Evolutionary conservation across 768 basidiomycete species (phyloP).

Genomic region (Imleria badia): DNA sequence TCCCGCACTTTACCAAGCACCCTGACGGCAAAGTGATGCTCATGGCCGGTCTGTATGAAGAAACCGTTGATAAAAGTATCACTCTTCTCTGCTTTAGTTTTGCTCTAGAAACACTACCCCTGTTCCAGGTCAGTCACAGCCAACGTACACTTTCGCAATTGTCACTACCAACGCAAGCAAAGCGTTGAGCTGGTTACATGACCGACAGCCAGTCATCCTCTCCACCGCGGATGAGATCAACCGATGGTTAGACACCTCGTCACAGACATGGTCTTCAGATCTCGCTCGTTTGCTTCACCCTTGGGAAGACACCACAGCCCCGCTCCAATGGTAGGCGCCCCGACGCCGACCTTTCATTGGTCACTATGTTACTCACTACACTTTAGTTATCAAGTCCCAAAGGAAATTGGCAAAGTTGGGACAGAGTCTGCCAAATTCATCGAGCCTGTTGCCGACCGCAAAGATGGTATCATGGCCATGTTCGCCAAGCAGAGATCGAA

Average conservation of each 20-base stretch:
- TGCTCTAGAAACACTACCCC: not conserved
- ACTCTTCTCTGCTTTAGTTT: not conserved
- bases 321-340: slow-evolving; percentile 65
- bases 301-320: slow-evolving; percentile 46
- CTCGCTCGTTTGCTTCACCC: slow-evolving; percentile 62
- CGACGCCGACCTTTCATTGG: not conserved
- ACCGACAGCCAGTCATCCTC: slow-evolving; percentile 85
- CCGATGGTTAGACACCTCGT: slow-evolving; percentile 79
- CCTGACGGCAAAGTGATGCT: slow-evolving; percentile 68
- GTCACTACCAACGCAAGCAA: slow-evolving; percentile 79
- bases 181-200: slow-evolving; percentile 84
- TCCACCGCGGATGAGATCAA: slow-evolving; percentile 56
- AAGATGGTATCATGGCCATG: slow-evolving; percentile 85
- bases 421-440: slow-evolving; percentile 81
- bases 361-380: not conserved
- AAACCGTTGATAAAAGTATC: slow-evolving; percentile 60
- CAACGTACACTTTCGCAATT: slow-evolving; percentile 83
- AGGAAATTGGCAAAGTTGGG: slow-evolving; percentile 90
- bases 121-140: slow-evolving; percentile 47
- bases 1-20: slow-evolving; percentile 80
- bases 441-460: slow-evolving; percentile 71
- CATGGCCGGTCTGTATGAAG: slow-evolving; percentile 88
- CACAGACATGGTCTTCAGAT: slow-evolving; percentile 59
- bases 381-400: slow-evolving; percentile 79
- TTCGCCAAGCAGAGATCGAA: slow-evolving; percentile 61